Base-by-base conservation (phyloP, 2,329 filamentous ascomycete species). In the Aschersonia sp. region DNA sequence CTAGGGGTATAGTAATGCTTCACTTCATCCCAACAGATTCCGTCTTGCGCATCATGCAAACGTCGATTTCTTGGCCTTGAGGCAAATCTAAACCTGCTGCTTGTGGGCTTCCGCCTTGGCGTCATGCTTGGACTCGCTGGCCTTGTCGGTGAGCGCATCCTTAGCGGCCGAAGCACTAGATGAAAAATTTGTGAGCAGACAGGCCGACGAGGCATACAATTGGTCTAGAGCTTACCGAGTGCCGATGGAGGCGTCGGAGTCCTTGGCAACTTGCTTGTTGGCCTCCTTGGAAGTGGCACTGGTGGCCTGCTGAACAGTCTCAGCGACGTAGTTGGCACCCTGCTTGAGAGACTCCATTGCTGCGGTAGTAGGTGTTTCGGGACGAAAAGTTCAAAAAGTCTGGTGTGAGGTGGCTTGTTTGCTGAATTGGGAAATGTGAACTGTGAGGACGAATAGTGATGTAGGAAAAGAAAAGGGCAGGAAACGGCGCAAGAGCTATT, bases 261-360 rank as follows among this genome's bases (percentile, higher is more conserved):
- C 77, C 74, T 84, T 83, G 64, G 80, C 80, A 54, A 78, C 72
- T 55, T 73, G 61, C 76, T 84, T 83, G 76, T 84, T 84, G 69
- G 70, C 69, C 69, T 83, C 78, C 77, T 84, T 84, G 68, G 72
- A 77, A 52, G 74, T 68, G 55, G 73, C 71, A 52, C 69, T 68
- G 53, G 70, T 61, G 51, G 69, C 69, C 62, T 80, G 68, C 70
- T 82, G 72, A 61, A 79, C 65, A 58, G 70, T 68, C 72, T 83
- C 80, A 53, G 72, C 64, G 64, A 81, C 77, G 75, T 77, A 80
- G 75, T 82, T 82, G 68, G 69, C 78, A 60, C 73, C 74, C 68
- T 82, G 77, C 71, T 73, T 72, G 61, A 74, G 52, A 53, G 70
- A 67, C 48, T 75, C 72, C 72, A 75, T 75, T 63, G 50, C 69